Evolutionary conservation across 2,329 filamentous ascomycete species (phyloP), one percentile per base, ranked within the genome.

Genomic region (Passalora sequoiae): DNA sequence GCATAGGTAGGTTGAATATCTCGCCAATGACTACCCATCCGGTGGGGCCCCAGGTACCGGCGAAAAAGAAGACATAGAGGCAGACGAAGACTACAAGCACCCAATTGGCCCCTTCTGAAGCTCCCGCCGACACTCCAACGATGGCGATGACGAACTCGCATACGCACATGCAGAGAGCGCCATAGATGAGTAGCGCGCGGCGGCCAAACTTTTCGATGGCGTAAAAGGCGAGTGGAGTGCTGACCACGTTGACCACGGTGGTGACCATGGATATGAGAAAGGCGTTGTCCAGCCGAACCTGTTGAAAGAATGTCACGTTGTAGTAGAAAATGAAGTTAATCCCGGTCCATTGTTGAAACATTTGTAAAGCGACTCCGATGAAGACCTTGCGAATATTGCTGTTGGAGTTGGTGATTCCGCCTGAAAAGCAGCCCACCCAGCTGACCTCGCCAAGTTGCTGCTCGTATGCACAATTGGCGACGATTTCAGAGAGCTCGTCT

Each of bases 11-110:
- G 44, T 87, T 86, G 78, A 85, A 94, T 67, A 92, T 85, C 72
- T 95, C 89, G 63, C 88, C 88, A 60, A 92, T 89, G 13, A 62
- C 55, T 6, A 64, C 60, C 77, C 76, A 80, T 8, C 74, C 75
- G 17, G 73, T 81, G 2, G 87, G 86, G 40, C 88, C 88, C 87
- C 87, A 94, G 49, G 87, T 94, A 43, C 78, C 81, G 37, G 88
- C 88, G 65, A 94, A 95, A 75, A 83, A 91, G 76, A 86, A 89
- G 73, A 95, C 88, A 76, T 89, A 92, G 69, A 94, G 80, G 70
- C 84, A 86, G 61, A 92, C 91, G 69, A 94, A 92, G 47, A 85
- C 79, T 53, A 94, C 88, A 72, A 89, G 60, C 43, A 55, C 53
- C 43, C 63, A 62, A 42, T 62, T 62, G 9, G 82, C 81, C 2